Evolutionary conservation across 1,284 basidiomycete species (phyloP), one percentile per base, ranked within the genome.

Genomic region (Cutaneotrichosporon sp.): DNA sequence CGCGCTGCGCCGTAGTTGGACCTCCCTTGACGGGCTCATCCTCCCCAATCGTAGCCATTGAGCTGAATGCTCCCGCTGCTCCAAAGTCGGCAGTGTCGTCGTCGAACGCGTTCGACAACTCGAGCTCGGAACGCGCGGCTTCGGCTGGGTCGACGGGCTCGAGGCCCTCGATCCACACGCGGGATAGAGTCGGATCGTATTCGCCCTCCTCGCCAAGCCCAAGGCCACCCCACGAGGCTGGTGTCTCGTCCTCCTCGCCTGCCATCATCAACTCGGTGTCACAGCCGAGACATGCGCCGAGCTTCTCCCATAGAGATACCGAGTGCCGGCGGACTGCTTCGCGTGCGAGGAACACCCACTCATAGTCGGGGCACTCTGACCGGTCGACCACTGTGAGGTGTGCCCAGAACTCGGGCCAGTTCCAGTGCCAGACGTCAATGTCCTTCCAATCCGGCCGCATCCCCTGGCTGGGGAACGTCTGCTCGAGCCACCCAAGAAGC

Each of bases 231-330:
- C 71, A 72, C 5, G 65, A 64, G 20, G 54, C 55, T 12, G 68
- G 65, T 6, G 61, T 64, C n/a, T 60, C 54, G 41, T 71, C 67
- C 51, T 72, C 70, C 12, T 67, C 65, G 6, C 72, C 73, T 0
- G 68, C 71, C 46, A 67, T 70, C 49, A 74, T 61, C 39, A 75
- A 61, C 39, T 70, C 67, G 6, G 61, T 59, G 54, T 75, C 72
- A 53, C 71, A 74, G 11, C 74, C 74, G 12, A 75, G 64, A 49
- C 70, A 72, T 12, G 62, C 48, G 20, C 74, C 74, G 12, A 75
- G 57, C 41, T 66, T 67, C 49, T 74, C 72, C 74, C 74, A 75
- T 12, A 72, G 50, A 5, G 71, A 63, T 9, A 71, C 67, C 8
- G 55, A 60, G 33, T 64, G 57, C 25, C 59, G 47, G 26, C 71